A percentile compares a stretch with the other conserved stretches of the same genome.
Conservation (phyloP, 176 grass and related monocot species). For the Dendrocalamus sinicus region DNA sequence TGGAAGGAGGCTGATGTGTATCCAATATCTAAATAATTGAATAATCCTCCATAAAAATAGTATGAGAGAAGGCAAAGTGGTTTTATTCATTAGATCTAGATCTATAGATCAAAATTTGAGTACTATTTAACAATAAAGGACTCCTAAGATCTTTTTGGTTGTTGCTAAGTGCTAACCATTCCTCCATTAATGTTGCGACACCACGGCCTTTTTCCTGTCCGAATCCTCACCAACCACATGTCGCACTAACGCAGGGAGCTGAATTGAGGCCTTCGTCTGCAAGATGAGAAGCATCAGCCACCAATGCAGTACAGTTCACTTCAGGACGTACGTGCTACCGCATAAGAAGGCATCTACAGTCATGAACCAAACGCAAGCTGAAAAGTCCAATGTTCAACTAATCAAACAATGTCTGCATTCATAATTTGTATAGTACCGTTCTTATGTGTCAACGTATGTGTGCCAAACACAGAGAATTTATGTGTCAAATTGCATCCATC, state of each 20-base stretch:
- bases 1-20: too few species aligned
- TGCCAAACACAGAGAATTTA: neutral
- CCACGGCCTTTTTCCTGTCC: too few species aligned
- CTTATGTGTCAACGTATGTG: neutral
- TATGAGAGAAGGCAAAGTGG: too few species aligned
- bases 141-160: too few species aligned
- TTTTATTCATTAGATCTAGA: too few species aligned
- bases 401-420: neutral
- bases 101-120: too few species aligned
- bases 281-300: neutral
- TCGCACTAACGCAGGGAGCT: neutral
- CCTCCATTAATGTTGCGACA: too few species aligned
- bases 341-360: neutral
- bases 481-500: neutral
- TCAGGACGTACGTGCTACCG: neutral
- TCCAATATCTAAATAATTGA: too few species aligned
- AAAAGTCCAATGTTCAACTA: neutral
- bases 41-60: too few species aligned
- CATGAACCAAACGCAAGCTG: neutral
- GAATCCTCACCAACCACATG: too few species aligned
- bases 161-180: too few species aligned
- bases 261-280: neutral
- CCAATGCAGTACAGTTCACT: neutral
- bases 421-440: neutral
- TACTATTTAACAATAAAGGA: too few species aligned